Evolutionary conservation across 371 early-diverging fungal species (phyloP).

Genomic region (Apophysomyces ossiformis): DNA sequence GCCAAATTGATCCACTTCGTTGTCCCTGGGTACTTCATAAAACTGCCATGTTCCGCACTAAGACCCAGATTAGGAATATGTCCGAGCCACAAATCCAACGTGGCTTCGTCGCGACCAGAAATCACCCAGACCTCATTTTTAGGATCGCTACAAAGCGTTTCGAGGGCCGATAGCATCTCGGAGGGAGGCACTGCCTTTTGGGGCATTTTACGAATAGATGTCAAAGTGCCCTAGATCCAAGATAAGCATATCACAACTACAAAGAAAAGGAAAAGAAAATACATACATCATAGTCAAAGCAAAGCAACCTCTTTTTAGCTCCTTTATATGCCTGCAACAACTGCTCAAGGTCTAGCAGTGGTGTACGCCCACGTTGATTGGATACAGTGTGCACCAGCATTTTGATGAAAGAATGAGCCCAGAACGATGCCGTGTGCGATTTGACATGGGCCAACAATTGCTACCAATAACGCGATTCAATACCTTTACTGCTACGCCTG

Average conservation of each 20-base stretch:
- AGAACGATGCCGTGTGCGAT: conserved; percentile 89
- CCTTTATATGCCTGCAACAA: conserved; percentile 53
- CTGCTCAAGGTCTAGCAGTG: conserved; percentile 58
- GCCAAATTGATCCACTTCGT: conserved; percentile 80
- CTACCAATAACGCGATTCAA: conserved; percentile 27
- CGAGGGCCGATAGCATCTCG: conserved; percentile 68
- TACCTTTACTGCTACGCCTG: too few species aligned
- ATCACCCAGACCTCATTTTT: conserved; percentile 91
- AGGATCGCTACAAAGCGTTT: conserved; percentile 72
- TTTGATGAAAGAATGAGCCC: conserved; percentile 88
- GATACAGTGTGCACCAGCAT: conserved; percentile 53
- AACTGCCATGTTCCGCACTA: conserved; percentile 78
- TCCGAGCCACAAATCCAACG: conserved; percentile 87
- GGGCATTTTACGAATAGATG: conserved; percentile 74
- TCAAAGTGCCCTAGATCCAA: conserved; percentile 78
- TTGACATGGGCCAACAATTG: conserved; percentile 88
- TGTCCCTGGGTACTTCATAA: conserved; percentile 61
- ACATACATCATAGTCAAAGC: conserved; percentile 89
- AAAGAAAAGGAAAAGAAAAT: conserved; percentile 1
- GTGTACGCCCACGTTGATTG: conserved; percentile 72
- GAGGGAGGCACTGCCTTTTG: conserved; percentile 68
- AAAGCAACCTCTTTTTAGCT: conserved; percentile 70
- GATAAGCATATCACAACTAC: background rate
- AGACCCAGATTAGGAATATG: conserved; percentile 79
- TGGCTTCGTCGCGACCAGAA: conserved; percentile 88